These are phyloP conservation scores for Penicillium malachiteum DNA, from an alignment of 495 filamentous ascomycete genomes.

Conservation along the genomic window DNA sequence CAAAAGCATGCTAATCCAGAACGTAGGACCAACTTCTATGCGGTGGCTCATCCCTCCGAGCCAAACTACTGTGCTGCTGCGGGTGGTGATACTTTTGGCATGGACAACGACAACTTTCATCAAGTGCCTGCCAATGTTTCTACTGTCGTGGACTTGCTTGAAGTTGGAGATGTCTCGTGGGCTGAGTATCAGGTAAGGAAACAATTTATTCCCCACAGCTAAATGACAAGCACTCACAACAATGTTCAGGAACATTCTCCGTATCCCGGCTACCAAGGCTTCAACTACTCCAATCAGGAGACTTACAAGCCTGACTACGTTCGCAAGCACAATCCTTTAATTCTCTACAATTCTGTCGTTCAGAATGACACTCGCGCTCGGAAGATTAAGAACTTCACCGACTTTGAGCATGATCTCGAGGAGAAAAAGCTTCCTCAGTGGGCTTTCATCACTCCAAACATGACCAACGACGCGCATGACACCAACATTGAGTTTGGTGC, in stretches of 20 bases:
- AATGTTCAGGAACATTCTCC: constrained; percentile 56
- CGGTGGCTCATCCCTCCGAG: constrained; percentile 64
- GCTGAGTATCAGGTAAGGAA: constrained; percentile 54
- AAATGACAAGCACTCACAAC: background rate
- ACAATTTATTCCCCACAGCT: background rate
- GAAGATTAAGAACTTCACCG: constrained; percentile 66
- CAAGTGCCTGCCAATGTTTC: constrained; percentile 59
- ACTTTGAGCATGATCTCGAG: constrained; percentile 58
- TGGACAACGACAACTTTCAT: constrained; percentile 64
- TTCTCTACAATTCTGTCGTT: constrained; percentile 60
- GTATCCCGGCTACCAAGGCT: constrained; percentile 63
- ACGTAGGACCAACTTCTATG: constrained; percentile 56
- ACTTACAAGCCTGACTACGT: constrained; percentile 62
- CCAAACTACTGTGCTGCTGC: constrained; percentile 68
- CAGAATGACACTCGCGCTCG: constrained; percentile 50
- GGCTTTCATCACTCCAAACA: constrained; percentile 75
- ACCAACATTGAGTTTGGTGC: constrained; percentile 60
- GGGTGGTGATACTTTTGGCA: constrained; percentile 65
- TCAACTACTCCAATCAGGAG: constrained; percentile 51
- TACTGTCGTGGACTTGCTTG: constrained; percentile 66
- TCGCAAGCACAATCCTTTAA: constrained; percentile 70
- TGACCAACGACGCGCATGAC: constrained; percentile 73
- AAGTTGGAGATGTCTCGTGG: constrained; percentile 66
- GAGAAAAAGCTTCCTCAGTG: constrained; percentile 63
- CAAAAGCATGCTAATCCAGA: background rate